These are phyloP conservation scores for Metarhizium anisopliae DNA, from an alignment of 2,329 filamentous ascomycete genomes.

Conservation along the genomic window DNA sequence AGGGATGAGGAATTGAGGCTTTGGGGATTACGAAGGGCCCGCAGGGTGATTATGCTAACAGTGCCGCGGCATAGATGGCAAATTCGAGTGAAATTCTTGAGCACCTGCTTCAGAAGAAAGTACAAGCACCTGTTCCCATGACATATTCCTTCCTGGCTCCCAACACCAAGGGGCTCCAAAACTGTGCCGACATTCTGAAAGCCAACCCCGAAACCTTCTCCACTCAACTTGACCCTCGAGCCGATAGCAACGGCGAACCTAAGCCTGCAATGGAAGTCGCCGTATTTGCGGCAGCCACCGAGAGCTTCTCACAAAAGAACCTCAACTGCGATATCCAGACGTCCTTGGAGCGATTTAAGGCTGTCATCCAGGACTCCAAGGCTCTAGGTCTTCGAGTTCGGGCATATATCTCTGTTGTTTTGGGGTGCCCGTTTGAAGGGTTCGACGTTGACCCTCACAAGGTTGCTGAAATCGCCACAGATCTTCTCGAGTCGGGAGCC, in stretches of 20 bases:
- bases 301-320: slow-evolving; percentile 72
- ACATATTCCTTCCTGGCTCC: slow-evolving; percentile 76
- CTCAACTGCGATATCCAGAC: slow-evolving; percentile 72
- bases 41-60: not conserved
- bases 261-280: slow-evolving; percentile 58
- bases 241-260: slow-evolving; percentile 26
- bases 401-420: slow-evolving; percentile 71
- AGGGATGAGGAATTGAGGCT: not conserved
- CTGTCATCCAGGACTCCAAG: slow-evolving; percentile 62
- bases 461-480: slow-evolving; percentile 58
- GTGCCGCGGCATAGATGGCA: slow-evolving; percentile 51
- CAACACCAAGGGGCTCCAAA: slow-evolving; percentile 63
- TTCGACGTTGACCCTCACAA: slow-evolving; percentile 53
- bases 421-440: slow-evolving; percentile 71
- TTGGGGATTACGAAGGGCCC: not conserved
- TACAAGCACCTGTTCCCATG: slow-evolving; percentile 45
- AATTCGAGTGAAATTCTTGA: slow-evolving; percentile 67
- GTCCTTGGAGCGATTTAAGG: slow-evolving; percentile 60
- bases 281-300: slow-evolving; percentile 75
- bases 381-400: slow-evolving; percentile 57
- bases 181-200: slow-evolving; percentile 47
- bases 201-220: slow-evolving; percentile 39
- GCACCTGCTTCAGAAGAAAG: slow-evolving; percentile 52
- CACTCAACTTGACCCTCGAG: slow-evolving; percentile 38
- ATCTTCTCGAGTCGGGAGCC: slow-evolving; percentile 74